Evolutionary conservation across 1,284 basidiomycete genomes (phyloP), one percentile per base, ranked within the genome.

Genomic region (Leccinum angustisporum): DNA sequence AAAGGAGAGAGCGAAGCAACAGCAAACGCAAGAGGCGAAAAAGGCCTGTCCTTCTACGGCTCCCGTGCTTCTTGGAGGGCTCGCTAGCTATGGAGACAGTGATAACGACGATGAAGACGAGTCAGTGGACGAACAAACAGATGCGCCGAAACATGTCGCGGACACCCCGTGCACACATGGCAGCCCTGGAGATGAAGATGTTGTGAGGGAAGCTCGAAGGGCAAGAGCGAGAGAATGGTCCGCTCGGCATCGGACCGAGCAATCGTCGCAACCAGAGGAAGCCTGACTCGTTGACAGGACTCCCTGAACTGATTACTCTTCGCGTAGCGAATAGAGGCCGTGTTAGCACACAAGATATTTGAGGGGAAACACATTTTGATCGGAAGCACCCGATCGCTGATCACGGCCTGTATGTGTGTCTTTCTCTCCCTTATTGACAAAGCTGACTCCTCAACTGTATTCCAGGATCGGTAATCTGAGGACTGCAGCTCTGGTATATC

Each of bases 391-490:
- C 86, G 21, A 88, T 91, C 58, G 81, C 87, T 31, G 88, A 90
- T 68, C 89, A 91, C 78, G 89, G 80, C 54, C 72, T 91, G 87
- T 90, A 72, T 69, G 84, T 77, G 43, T 52, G 30, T 34, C 62
- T 25, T 54, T 80, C 77, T 52, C 14, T 52, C 5, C 18, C 14
- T 27, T 7, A 18, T 58, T 5, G 14, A 33, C 25, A 7, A 9
- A 61, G 57, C 65, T 69, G 46, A 73, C 54, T 21, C 1, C 8
- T 43, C 11, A 16, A 54, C 13, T 31, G 2, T 54, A 4, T 55
- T 58, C 40, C 66, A 91, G 90, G 50, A 92, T 93, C 64, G 91
- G 91, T 7, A 93, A 93, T 71, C 75, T 93, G 65, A 83, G 87
- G 60, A 93, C 91, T 1, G 91, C 91, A 57, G 91, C 91, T n/a